phyloP scores from a whole-genome alignment of 2,329 filamentous ascomycete species.

The Talaromyces marneffei region DNA sequence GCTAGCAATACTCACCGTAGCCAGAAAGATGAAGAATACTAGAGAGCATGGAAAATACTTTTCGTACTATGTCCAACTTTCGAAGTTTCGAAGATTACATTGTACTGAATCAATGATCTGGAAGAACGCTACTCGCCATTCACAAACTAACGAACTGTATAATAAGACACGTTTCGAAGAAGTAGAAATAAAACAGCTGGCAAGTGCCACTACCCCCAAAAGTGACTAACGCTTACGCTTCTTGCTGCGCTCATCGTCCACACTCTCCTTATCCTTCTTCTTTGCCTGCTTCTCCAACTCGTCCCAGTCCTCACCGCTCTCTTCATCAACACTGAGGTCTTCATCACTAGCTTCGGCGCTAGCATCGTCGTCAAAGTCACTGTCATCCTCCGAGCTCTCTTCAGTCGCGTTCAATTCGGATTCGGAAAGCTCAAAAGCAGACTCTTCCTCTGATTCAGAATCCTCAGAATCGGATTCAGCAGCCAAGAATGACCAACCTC shows the following conservation, averaged over 20 bases:
- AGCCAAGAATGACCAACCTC: conserved; percentile 89
- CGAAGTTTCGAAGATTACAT: not conserved
- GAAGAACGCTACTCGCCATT: not conserved
- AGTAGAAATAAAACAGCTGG: not conserved
- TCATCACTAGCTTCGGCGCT: conserved; percentile 64
- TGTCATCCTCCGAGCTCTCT: conserved; percentile 79
- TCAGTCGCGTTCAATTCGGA: conserved; percentile 68
- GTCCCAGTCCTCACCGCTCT: conserved; percentile 88
- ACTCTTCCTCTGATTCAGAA: conserved; percentile 75
- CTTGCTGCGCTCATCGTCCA: conserved; percentile 52
- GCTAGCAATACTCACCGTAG: not conserved
- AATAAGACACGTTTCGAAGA: not conserved
- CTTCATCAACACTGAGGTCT: conserved; percentile 57
- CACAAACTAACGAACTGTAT: not conserved
- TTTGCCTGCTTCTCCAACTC: conserved; percentile 82
- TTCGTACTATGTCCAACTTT: not conserved
- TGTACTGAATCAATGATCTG: not conserved
- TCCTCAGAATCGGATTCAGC: conserved; percentile 83
- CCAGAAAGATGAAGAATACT: not conserved
- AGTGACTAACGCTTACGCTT: conserved; percentile 62
- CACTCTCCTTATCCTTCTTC: conserved; percentile 55
- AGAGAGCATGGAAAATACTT: no score
- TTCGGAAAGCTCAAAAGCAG: conserved; percentile 84
- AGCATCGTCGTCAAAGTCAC: conserved; percentile 89
- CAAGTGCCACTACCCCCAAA: not conserved